A percentile compares a stretch with the other conserved stretches of the same genome.
These are phyloP conservation scores for Leptodermis oblonga DNA, from an alignment of 257 asterid genomes.

Conservation along the genomic window DNA sequence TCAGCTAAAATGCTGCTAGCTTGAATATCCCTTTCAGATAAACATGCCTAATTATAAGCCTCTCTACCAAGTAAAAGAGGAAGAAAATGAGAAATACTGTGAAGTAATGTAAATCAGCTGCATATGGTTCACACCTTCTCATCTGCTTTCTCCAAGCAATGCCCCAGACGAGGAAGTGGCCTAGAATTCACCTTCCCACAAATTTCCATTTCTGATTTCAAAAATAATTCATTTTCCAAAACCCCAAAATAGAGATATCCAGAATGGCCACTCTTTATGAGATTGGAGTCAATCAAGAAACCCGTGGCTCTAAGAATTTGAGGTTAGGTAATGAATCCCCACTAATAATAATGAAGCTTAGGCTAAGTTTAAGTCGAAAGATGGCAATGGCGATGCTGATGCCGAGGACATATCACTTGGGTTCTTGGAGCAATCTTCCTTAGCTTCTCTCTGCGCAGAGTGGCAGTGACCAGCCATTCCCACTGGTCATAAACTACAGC, in stretches of 20 bases:
- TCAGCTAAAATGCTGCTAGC: slow-evolving; percentile 21
- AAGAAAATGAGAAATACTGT: background rate
- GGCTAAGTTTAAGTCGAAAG: too few species aligned
- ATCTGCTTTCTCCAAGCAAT: slow-evolving; percentile 9
- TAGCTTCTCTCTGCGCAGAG: slow-evolving; percentile 4
- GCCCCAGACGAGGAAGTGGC: slow-evolving; percentile 12
- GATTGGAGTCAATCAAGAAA: background rate
- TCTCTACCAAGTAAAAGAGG: too few species aligned
- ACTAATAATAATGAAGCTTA: background rate
- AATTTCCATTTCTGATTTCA: background rate
- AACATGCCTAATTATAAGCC: background rate
- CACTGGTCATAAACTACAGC: slow-evolving; percentile 7
- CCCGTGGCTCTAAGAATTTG: background rate
- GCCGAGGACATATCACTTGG: slow-evolving; percentile 2
- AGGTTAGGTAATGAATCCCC: background rate
- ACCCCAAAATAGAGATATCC: slow-evolving; percentile 2
- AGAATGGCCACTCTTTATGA: background rate
- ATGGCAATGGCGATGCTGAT: background rate
- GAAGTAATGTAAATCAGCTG: background rate
- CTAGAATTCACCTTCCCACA: background rate
- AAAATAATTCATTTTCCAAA: background rate
- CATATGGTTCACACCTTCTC: background rate
- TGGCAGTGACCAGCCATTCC: slow-evolving; percentile 14
- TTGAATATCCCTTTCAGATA: slow-evolving; percentile 7
- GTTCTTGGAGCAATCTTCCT: background rate